Evolutionary conservation across 169 alveolate species (phyloP).

Genomic region (Plasmodium gaboni): DNA sequence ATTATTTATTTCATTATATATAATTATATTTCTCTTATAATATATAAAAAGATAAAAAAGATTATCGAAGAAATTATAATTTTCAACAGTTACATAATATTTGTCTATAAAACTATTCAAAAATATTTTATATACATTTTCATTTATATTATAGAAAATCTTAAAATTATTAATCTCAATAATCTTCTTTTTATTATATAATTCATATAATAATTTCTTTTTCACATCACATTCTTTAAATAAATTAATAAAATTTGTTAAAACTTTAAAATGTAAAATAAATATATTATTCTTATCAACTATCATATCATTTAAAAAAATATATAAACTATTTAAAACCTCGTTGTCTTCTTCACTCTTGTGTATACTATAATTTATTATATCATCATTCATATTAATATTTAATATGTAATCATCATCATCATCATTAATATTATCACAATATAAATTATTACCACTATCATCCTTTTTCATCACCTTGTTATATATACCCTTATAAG

Average conservation of each 20-base stretch:
- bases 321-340: conserved; percentile 3
- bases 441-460: neutral
- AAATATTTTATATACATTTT: conserved; percentile 33
- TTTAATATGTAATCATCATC: conserved; percentile 66
- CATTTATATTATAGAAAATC: conserved; percentile 41
- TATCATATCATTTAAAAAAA: conserved; percentile 38
- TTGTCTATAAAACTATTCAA: conserved; percentile 38
- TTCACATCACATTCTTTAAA: conserved; percentile 48
- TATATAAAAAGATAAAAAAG: conserved; percentile 25
- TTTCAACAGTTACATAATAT: conserved; percentile 53
- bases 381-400: conserved; percentile 20
- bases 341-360: conserved; percentile 8
- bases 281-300: conserved; percentile 18
- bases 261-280: conserved; percentile 19
- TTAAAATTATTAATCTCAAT: conserved; percentile 26
- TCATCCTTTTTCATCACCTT: neutral
- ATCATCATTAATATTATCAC: conserved; percentile 8
- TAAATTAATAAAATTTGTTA: conserved; percentile 54
- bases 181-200: conserved; percentile 37
- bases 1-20: neutral
- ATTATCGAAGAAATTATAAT: conserved; percentile 36
- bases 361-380: neutral
- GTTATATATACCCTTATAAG: neutral
- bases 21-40: conserved; percentile 26
- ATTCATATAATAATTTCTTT: conserved; percentile 35